Evolutionary conservation across 371 early-diverging fungal genomes (phyloP), one percentile per base, ranked within the genome.

Genomic region (Saksenaea vasiformis): DNA sequence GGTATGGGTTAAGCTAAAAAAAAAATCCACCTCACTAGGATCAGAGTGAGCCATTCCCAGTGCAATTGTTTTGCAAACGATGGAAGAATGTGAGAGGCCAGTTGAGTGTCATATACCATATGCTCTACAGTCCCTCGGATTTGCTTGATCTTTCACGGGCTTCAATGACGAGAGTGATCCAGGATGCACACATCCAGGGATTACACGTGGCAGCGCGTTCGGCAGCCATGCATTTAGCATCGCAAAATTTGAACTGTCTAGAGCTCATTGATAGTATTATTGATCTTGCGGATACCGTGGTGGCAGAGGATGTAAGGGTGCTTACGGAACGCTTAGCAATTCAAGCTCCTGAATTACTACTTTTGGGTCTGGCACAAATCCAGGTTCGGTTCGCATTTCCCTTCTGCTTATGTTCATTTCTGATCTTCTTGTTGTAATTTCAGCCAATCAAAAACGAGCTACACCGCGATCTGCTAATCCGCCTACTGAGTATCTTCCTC

Each of bases 21-120:
- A n/a, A n/a, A n/a, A n/a, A n/a, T n/a, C n/a, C n/a, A n/a, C n/a
- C n/a, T n/a, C 13, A 8, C 14, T 11, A 44, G 35, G 22, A 17
- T 28, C 26, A 74, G 73, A 70, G 68, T 38, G 70, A 72, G 17
- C 79, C 72, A 13, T 94, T 93, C 68, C 95, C 95, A 5, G 74
- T 90, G 58, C 70, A 84, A 5, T 84, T 84, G 9, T 85, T 94
- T 54, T 85, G 90, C 73, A 82, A 85, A 31, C 85, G 80, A 28
- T 95, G 95, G 95, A 84, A 73, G 35, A 87, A 93, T 68, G 70
- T 77, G 0, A 77, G 78, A 38, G 90, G 87, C 2, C 93, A 95
- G 67, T 72, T 93, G n/a, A 87, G 87, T 27, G 77, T 92, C 19
- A 67, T 95, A 53, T 82, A 79, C 36, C 87, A 87, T 14, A 79